Base-by-base conservation (phyloP, 495 filamentous ascomycete species). In the Endocarpon pusillum region DNA sequence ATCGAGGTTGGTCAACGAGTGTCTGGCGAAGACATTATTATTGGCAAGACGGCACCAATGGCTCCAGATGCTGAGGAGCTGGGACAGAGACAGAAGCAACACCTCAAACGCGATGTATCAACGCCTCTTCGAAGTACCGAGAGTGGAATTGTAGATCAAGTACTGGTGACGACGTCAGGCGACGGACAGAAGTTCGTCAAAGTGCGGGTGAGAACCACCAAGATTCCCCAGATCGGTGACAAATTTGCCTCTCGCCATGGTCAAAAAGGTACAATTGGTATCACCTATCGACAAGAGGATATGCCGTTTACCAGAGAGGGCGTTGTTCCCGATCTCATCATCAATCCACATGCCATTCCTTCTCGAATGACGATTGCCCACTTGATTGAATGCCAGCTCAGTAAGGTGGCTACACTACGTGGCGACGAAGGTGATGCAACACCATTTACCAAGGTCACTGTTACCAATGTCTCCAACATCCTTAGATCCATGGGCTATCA, bases 311-410 rank as follows among this genome's bases (percentile, higher is more conserved):
- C 85, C 3, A 62, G 73, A 26, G 81, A 94, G 55, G 89, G 89
- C 42, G 70, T 96, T 33, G 76, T 76, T 1, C 89, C 89, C 1
- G 89, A 99, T 54, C 61, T 99, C 35, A 94, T 99, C 55, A 96
- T 99, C 68, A 99, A 99, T 50, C 89, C 89, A 0, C 89, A 99
- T 68, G 89, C 91, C 54, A 96, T 99, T 68, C 89, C 89, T 1
- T 99, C 89, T 10, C 89, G 89, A 67, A 99, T 99, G 89, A 99
- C 89, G 0, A 96, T 96, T 66, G 89, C 91, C 39, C 91, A 99
- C 67, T 83, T 99, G 69, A 92, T 99, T 55, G 89, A 99, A 60
- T 96, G 89, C 66, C 71, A 94, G 48, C 71, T 96, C 26, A 87
- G 80, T 54, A 99, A 99, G 55, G 89, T 96, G 12, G 78, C 83